Evolutionary conservation across 1,139 yeast genomes (phyloP).

Genomic region (Taphrina confusa): DNA sequence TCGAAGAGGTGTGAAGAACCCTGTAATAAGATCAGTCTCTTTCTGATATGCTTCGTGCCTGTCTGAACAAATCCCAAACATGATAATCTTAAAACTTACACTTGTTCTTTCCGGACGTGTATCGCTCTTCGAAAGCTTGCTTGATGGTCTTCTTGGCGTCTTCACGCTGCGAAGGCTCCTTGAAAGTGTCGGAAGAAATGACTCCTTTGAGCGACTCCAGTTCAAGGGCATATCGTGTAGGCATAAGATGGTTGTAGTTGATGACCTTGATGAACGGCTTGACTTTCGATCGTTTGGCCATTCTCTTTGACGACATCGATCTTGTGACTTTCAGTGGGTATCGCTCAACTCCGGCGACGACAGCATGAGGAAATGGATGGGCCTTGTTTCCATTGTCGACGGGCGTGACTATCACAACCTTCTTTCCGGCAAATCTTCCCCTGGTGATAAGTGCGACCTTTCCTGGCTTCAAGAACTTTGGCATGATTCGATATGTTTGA

Average conservation of each 20-base stretch:
- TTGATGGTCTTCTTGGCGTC: slow-evolving; percentile 99
- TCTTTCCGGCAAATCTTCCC: slow-evolving; percentile 99
- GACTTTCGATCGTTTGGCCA: slow-evolving; percentile 95
- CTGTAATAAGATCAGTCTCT: neutral
- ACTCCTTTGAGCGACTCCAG: slow-evolving; percentile 92
- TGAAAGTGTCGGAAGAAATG: slow-evolving; percentile 89
- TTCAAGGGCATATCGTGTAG: slow-evolving; percentile 99
- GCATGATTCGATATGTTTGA: slow-evolving; percentile 19
- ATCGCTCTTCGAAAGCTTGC: slow-evolving; percentile 99
- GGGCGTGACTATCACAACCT: slow-evolving; percentile 98
- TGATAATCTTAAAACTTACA: slow-evolving; percentile 5
- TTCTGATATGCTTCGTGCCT: neutral
- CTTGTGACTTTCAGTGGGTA: slow-evolving; percentile 97
- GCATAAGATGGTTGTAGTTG: slow-evolving; percentile 99
- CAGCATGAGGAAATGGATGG: slow-evolving; percentile 99
- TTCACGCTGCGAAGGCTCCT: slow-evolving; percentile 98
- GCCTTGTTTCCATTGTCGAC: slow-evolving; percentile 99
- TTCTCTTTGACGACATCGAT: slow-evolving; percentile 93
- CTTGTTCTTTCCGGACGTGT: slow-evolving; percentile 44
- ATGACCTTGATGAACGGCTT: slow-evolving; percentile 99
- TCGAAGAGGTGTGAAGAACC: slow-evolving; percentile 36
- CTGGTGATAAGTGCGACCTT: slow-evolving; percentile 89
- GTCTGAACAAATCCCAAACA: neutral
- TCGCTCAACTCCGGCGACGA: slow-evolving; percentile 99
- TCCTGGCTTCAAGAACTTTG: slow-evolving; percentile 37